Evolutionary conservation across 176 grass and related monocot species (phyloP), one percentile per base, ranked within the genome.

Genomic region (Oryza australiensis): DNA sequence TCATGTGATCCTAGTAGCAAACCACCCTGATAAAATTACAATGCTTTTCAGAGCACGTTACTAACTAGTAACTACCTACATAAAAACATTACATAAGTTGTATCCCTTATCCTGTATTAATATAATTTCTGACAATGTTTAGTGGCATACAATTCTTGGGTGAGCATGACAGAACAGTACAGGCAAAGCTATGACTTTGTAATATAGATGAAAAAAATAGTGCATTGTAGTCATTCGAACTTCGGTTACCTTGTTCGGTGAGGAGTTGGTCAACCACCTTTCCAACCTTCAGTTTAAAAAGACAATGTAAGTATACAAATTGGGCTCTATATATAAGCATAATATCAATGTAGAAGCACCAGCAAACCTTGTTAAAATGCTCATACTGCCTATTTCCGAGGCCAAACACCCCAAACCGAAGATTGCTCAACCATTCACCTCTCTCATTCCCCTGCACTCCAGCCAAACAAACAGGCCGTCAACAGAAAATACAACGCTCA

Each of bases 321-420:
- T 15, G 68, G 24, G 65, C 27, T 4, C 12, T 5, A 41, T 9
- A 18, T n/a, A 23, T 16, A 72, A 2, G 4, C 23, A 85, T 16
- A 4, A 27, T 2, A 78, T 62, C 0, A 30, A 73, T 30, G 27
- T 9, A 63, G 38, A 81, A 57, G 34, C 29, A 22, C 29, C 48
- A 46, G 40, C 71, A 88, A 76, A 98, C 95, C 95, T 98, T 95
- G 64, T 98, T 98, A 81, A 98, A 98, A 89, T 95, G 92, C 57
- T 95, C 96, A 15, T 98, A 95, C 73, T 95, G 90, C 81, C 86
- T 93, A 63, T 95, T 98, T 18, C 93, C 89, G 13, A 93, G 87
- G 27, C 87, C 93, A 78, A 98, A 98, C 43, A 98, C 93, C 1
- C 69, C 95, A 77, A 77, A 95, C 57, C 78, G 63, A 66, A 95